phyloP scores from a whole-genome alignment of 768 basidiomycete species.

The Terana coerulea region DNA sequence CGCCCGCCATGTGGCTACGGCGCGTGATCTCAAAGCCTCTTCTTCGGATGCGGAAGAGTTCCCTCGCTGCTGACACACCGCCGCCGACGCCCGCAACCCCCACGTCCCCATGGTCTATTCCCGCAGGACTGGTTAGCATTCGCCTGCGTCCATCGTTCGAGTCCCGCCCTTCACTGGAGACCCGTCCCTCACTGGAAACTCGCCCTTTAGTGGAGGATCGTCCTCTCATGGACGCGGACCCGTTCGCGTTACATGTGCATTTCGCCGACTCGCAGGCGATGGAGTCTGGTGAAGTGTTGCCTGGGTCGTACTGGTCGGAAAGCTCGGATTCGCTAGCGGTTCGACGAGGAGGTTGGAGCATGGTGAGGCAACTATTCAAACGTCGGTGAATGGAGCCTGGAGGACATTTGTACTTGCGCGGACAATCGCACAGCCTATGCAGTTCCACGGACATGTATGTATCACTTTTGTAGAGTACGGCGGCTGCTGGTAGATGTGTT shows the following conservation, averaged over 20 bases:
- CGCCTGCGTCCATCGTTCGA: not conserved
- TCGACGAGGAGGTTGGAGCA: not conserved
- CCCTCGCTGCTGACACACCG: not conserved
- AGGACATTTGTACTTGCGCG: too few relatives aligned
- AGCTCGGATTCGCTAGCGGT: slow-evolving; percentile 5
- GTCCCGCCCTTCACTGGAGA: not conserved
- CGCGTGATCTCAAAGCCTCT: slow-evolving; percentile 8
- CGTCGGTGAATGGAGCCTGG: slow-evolving; percentile 1
- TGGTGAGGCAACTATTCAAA: slow-evolving; percentile 5
- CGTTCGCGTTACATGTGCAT: not conserved
- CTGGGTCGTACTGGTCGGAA: slow-evolving; percentile 1
- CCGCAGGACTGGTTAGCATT: not conserved
- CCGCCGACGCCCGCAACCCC: slow-evolving; percentile 1
- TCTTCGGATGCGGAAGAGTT: not conserved
- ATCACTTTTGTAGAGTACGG: too few relatives aligned
- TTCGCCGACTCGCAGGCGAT: not conserved
- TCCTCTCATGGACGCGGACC: not conserved
- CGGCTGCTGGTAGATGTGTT: too few relatives aligned
- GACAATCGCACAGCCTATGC: too few relatives aligned
- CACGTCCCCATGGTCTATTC: too few relatives aligned
- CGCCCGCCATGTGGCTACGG: not conserved
- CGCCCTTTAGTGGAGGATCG: not conserved
- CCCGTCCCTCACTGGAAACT: not conserved
- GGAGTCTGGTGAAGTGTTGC: slow-evolving; percentile 6
- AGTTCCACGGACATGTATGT: too few relatives aligned